Evolutionary conservation across 23 red algal species (phyloP).

Genomic region (Gracilaria domingensis): DNA sequence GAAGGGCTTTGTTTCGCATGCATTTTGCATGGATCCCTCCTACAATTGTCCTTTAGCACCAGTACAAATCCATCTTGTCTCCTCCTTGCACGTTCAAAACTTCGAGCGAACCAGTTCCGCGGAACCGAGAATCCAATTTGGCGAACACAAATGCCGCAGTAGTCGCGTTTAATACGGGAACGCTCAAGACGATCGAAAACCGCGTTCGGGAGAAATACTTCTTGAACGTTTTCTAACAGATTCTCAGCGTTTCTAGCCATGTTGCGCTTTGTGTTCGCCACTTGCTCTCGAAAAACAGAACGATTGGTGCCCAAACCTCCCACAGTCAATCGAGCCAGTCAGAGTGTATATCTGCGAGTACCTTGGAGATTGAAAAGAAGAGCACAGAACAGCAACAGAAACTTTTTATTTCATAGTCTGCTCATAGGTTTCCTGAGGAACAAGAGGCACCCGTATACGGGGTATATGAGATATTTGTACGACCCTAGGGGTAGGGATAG

Average conservation of each 20-base stretch:
- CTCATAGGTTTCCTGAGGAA: background rate
- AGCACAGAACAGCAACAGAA: background rate
- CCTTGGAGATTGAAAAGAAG: background rate
- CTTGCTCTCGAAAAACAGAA: background rate
- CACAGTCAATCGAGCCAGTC: background rate
- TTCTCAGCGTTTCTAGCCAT: background rate
- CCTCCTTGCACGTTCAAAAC: background rate
- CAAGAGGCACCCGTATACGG: background rate
- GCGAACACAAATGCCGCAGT: constrained; percentile 1
- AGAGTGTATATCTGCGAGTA: background rate
- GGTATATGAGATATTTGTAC: background rate
- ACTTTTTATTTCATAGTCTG: background rate
- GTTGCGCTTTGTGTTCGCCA: background rate
- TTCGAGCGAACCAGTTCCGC: background rate
- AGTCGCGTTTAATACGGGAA: background rate
- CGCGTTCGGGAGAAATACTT: background rate
- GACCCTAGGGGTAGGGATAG: too few species aligned
- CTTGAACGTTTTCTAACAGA: background rate
- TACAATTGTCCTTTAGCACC: background rate
- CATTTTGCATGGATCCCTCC: background rate
- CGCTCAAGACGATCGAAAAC: background rate
- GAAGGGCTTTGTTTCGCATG: constrained; percentile 21
- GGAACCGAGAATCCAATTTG: background rate
- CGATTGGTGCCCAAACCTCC: background rate
- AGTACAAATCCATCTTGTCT: background rate